Percentiles rank a stretch among this genome's conserved stretches.
phyloP scores from a whole-genome alignment of 257 asterid species.

The Lycium ferocissimum region DNA sequence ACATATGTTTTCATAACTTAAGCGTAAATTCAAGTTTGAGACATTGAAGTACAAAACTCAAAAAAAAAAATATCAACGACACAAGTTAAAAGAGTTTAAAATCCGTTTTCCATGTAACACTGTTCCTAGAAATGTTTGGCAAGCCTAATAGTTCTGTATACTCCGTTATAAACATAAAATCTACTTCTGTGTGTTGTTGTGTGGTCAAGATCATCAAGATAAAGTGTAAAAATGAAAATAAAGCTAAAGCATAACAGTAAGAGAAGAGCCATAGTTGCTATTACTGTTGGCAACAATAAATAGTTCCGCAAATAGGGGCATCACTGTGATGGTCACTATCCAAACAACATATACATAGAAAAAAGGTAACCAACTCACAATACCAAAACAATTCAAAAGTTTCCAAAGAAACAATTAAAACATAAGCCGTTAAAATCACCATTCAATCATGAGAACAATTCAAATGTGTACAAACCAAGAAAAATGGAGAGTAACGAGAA shows the following conservation, averaged over 20 bases:
- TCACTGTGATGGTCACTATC: background rate
- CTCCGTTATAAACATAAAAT: slow-evolving; percentile 23
- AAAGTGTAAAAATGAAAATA: slow-evolving; percentile 12
- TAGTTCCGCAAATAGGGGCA: background rate
- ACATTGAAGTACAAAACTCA: background rate
- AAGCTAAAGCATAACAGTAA: background rate
- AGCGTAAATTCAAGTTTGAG: slow-evolving; percentile 12
- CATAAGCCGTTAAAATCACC: background rate
- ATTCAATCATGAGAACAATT: slow-evolving; percentile 12
- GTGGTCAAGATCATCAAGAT: slow-evolving; percentile 16
- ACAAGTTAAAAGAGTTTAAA: background rate
- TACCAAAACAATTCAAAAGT: background rate
- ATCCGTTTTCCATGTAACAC: background rate
- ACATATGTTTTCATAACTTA: background rate
- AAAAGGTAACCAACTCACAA: background rate
- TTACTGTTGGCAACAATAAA: background rate
- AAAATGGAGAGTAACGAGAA: background rate
- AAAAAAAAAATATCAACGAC: background rate
- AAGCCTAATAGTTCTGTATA: background rate
- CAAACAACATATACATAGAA: background rate
- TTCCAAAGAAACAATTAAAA: background rate
- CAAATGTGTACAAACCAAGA: slow-evolving; percentile 4
- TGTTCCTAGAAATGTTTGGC: background rate
- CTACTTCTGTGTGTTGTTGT: background rate
- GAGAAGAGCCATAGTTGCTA: background rate